Conservation (phyloP, 345 rosid genomes). For the Crucihimalaya himalaica region DNA sequence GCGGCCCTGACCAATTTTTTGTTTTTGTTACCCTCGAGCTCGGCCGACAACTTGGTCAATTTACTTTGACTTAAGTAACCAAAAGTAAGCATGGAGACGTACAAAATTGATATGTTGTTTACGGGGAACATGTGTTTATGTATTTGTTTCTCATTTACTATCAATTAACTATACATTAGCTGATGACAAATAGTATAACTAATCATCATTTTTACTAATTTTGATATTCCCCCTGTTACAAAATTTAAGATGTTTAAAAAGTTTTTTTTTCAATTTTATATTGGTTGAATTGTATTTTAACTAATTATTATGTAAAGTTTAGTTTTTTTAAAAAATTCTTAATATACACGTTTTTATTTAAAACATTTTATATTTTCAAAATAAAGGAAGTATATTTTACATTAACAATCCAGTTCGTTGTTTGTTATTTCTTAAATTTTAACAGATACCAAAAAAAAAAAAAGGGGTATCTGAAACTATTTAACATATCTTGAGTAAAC, state of each 20-base stretch:
- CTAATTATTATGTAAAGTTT: too few relatives aligned
- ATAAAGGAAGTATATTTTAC: too few relatives aligned
- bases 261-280: too few relatives aligned
- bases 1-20: neutral
- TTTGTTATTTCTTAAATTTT: neutral
- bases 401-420: neutral
- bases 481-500: neutral
- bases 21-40: constrained; percentile 16
- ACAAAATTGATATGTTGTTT: constrained; percentile 1
- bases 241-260: too few relatives aligned
- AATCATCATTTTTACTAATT: neutral
- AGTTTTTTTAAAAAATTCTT: too few relatives aligned
- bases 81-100: constrained; percentile 16
- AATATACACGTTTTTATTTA: too few relatives aligned
- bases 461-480: too few relatives aligned
- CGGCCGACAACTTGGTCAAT: constrained; percentile 38
- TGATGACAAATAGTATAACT: constrained; percentile 5
- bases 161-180: neutral
- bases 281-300: too few relatives aligned
- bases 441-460: too few relatives aligned
- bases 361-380: too few relatives aligned
- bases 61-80: constrained; percentile 30
- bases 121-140: constrained; percentile 26
- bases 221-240: too few relatives aligned
- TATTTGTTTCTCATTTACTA: constrained; percentile 19